These are phyloP conservation scores for Dioszegia crocea DNA, from an alignment of 768 basidiomycete genomes.

Conservation along the genomic window DNA sequence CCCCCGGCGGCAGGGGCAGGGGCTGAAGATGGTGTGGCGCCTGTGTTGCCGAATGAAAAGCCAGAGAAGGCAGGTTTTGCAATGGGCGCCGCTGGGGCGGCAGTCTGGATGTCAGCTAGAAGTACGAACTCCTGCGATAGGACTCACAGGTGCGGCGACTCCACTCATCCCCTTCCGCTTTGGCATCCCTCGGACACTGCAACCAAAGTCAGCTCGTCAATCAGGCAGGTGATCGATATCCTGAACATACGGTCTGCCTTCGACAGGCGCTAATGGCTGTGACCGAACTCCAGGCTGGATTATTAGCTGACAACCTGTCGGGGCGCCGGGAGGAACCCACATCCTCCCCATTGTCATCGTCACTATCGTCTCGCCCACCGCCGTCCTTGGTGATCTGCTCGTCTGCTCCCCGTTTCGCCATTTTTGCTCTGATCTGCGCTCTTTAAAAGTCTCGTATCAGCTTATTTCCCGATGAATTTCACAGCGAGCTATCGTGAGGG, in stretches of 20 bases:
- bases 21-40: not conserved
- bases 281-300: conserved; percentile 25
- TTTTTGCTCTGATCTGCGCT: conserved; percentile 12
- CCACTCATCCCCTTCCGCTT: conserved; percentile 26
- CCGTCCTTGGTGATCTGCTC: conserved; percentile 44
- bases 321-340: conserved; percentile 7
- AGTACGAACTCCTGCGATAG: not conserved
- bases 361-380: not conserved
- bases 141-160: not conserved
- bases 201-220: conserved; percentile 5
- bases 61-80: conserved; percentile 18
- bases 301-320: not conserved
- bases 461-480: too few species aligned
- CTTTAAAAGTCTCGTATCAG: too few species aligned
- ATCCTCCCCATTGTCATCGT: conserved; percentile 25
- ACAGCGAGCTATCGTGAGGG: too few species aligned
- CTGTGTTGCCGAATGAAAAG: conserved; percentile 27
- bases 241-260: conserved; percentile 33
- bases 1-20: too few species aligned
- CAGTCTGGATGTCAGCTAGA: not conserved
- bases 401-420: conserved; percentile 48
- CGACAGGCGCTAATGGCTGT: conserved; percentile 30
- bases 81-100: not conserved
- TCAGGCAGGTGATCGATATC: not conserved
- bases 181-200: conserved; percentile 44